Percentiles rank a stretch among this genome's conserved stretches.
Conservation (phyloP, 2,329 filamentous ascomycete species). For the Colletotrichum coccodes region DNA sequence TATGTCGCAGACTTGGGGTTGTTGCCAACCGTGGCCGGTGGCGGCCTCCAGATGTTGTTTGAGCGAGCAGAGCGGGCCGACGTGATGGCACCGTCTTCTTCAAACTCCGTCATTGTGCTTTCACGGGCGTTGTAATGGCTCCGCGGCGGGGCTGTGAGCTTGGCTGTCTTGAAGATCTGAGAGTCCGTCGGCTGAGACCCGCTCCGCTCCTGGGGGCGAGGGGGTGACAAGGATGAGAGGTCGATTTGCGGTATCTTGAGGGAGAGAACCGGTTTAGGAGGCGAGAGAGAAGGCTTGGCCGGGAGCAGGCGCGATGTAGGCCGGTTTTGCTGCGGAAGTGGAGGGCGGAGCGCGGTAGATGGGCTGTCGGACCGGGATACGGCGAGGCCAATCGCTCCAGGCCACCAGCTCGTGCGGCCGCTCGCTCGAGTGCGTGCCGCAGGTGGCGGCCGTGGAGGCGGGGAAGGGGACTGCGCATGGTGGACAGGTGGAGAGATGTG, state of each 20-base stretch:
- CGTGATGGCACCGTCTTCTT: conserved; percentile 57
- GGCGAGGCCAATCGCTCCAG: conserved; percentile 55
- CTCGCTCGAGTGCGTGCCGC: conserved; percentile 22
- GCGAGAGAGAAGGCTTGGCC: conserved; percentile 42
- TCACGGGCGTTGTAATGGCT: conserved; percentile 42
- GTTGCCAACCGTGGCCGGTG: conserved; percentile 42
- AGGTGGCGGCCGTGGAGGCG: conserved; percentile 21
- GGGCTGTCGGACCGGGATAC: conserved; percentile 48
- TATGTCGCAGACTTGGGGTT: conserved; percentile 56
- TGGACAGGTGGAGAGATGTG: conserved; percentile 55
- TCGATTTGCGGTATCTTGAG: conserved; percentile 45
- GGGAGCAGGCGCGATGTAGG: conserved; percentile 55
- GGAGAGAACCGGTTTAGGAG: conserved; percentile 54
- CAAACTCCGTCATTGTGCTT: conserved; percentile 62
- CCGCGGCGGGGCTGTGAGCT: conserved; percentile 30
- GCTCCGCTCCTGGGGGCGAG: conserved; percentile 8
- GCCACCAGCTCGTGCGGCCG: conserved; percentile 42
- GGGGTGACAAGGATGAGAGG: conserved; percentile 14
- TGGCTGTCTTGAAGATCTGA: conserved; percentile 28
- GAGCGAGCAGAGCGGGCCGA: conserved; percentile 41
- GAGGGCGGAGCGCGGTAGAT: conserved; percentile 16
- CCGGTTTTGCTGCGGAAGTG: conserved; percentile 39
- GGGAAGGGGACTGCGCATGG: conserved; percentile 38
- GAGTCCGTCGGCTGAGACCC: conserved; percentile 31
- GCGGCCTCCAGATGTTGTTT: conserved; percentile 61